Base-by-base conservation (phyloP, 2,329 filamentous ascomycete species). In the Exophiala viscosa region DNA sequence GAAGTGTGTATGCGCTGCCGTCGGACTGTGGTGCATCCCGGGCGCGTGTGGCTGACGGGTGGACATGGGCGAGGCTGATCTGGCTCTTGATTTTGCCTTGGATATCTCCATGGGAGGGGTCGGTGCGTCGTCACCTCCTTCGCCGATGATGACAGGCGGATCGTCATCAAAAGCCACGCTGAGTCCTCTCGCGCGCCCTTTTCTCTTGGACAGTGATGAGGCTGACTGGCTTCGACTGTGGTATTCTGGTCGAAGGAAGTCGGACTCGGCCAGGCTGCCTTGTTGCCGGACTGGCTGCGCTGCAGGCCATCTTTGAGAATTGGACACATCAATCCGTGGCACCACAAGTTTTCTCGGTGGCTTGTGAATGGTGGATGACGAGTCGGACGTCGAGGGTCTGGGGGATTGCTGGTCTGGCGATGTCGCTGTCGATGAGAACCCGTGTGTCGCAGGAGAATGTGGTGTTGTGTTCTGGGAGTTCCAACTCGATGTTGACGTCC, bases 71-170 rank as follows among this genome's bases (percentile, higher is more conserved):
- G 60, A 61, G 23, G 54, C 54, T 11, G 60, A 63, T 46, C 59
- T 55, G 3, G 60, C 59, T 32, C 60, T 48, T 28, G 54, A 57
- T 39, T 52, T 58, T 10, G 57, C 59, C 42, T 55, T 59, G 34
- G 83, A 84, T 49, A 96, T 85, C 65, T 93, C 87, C 15, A 83
- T 75, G 1, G 84, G 81, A 1, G 88, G 87, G 7, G 80, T 73
- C 48, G 88, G 84, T 49, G 87, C 86, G 68, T 96, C 90, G 65
- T 96, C 92, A 32, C 92, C 92, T 52, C 92, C 92, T 69, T 92
- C 86, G 42, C 92, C 92, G 65, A 97, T 96, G 57, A 96, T 71
- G 42, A 90, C 86, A 5, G 91, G 90, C 49, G 79, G 76, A 8
- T 78, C 79, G 61, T 88, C 83, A 47, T 79, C 80, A 64, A 96